Percentiles rank a stretch among this genome's conserved stretches.
These are phyloP conservation scores for Bacterosira constricta DNA, from an alignment of 108 stramenopile genomes.

Conservation along the genomic window DNA sequence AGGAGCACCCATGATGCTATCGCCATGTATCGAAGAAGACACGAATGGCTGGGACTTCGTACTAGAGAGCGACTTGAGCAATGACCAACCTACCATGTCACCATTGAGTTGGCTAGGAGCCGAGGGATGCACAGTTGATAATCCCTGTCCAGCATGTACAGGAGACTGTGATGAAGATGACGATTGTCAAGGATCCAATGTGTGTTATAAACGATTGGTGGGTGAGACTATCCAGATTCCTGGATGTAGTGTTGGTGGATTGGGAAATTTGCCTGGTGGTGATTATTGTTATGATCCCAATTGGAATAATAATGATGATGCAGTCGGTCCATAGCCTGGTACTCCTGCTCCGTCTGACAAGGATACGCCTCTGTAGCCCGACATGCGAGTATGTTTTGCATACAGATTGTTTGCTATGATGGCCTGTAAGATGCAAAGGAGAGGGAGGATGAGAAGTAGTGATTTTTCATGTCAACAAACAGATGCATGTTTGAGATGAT, in stretches of 20 bases:
- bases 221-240: slow-evolving; percentile 24
- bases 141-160: slow-evolving; percentile 34
- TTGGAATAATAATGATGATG: slow-evolving; percentile 1
- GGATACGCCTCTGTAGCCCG: no score
- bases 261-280: slow-evolving; percentile 45
- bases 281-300: slow-evolving; percentile 39
- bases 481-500: no score
- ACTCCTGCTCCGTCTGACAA: slow-evolving; percentile 7
- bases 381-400: not conserved
- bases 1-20: slow-evolving; percentile 34
- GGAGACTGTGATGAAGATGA: no score
- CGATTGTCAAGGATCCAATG: slow-evolving; percentile 21
- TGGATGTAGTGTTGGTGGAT: slow-evolving; percentile 39
- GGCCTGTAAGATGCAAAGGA: not conserved
- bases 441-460: not conserved
- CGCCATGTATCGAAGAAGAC: slow-evolving; percentile 14
- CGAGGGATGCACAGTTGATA: slow-evolving; percentile 25
- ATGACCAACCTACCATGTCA: not conserved
- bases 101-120: slow-evolving; percentile 26
- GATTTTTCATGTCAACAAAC: not conserved
- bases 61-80: slow-evolving; percentile 12
- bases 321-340: not conserved
- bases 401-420: slow-evolving; percentile 54
- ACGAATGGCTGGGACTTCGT: slow-evolving; percentile 47
- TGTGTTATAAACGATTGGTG: slow-evolving; percentile 26